Conservation (phyloP, 2,329 filamentous ascomycete genomes). For the Calycina marina region DNA sequence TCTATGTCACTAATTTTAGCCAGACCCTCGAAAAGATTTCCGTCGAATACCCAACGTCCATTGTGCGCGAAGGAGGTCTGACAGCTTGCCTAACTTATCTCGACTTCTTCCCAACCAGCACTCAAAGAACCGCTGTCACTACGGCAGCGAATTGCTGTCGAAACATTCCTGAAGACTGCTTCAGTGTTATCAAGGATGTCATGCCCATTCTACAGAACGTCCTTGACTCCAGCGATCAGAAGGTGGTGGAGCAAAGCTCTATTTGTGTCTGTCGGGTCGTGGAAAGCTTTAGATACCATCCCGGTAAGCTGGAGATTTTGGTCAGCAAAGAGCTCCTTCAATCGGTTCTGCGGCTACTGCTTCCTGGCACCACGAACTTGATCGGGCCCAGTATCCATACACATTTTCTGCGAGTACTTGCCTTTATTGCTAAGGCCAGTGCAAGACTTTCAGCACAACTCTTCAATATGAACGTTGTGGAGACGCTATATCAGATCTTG, state of each 20-base stretch:
- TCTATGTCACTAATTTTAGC: constrained; percentile 6
- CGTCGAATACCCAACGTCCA: constrained; percentile 84
- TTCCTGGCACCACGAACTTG: constrained; percentile 89
- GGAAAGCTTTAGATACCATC: constrained; percentile 86
- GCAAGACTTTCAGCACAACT: constrained; percentile 77
- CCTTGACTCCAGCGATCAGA: constrained; percentile 80
- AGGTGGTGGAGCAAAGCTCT: constrained; percentile 92
- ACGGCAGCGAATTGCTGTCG: constrained; percentile 97
- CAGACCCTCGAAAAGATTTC: constrained; percentile 93
- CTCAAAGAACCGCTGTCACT: constrained; percentile 89
- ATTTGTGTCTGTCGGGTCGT: constrained; percentile 91
- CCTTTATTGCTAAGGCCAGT: constrained; percentile 80
- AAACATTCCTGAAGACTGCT: constrained; percentile 89
- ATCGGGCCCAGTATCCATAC: constrained; percentile 93
- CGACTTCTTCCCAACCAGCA: constrained; percentile 95
- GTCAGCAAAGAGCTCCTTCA: constrained; percentile 78
- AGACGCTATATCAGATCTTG: constrained; percentile 92
- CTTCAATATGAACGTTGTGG: constrained; percentile 91
- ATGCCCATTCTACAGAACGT: constrained; percentile 94
- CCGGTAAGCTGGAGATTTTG: constrained; percentile 79
- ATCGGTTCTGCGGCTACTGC: constrained; percentile 70
- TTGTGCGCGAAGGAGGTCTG: constrained; percentile 87
- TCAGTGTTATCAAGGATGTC: constrained; percentile 79
- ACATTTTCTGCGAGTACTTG: constrained; percentile 82
- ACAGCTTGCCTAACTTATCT: constrained; percentile 93